phyloP scores from a whole-genome alignment of 2,329 filamentous ascomycete genomes.

The Aspergillus ochraceoroseus region DNA sequence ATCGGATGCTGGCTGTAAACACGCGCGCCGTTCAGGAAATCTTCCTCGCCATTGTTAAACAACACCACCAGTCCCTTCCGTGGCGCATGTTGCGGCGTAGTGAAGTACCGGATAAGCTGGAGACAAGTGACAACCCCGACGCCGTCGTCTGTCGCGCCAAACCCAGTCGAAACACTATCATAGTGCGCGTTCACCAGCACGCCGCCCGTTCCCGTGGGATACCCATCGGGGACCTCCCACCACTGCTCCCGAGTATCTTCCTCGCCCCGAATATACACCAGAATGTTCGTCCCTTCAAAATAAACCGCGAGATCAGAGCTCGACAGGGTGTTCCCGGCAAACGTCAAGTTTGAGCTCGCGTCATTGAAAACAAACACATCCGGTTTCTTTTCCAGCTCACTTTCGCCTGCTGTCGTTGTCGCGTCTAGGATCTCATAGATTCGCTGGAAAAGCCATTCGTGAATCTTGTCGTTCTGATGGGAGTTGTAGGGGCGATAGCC shows the following conservation, averaged over 20 bases:
- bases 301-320: constrained; percentile 56
- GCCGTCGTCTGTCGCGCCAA: constrained; percentile 89
- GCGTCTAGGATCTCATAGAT: constrained; percentile 64
- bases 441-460: constrained; percentile 67
- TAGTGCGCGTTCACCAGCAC: constrained; percentile 94
- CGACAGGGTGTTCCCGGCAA: constrained; percentile 47
- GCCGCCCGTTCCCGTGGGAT: constrained; percentile 59
- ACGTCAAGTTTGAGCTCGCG: constrained; percentile 70
- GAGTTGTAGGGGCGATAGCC: constrained; percentile 87
- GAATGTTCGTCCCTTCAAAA: constrained; percentile 87
- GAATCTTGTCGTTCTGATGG: constrained; percentile 72
- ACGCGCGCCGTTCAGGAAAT: constrained; percentile 79
- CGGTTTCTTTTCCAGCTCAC: constrained; percentile 28
- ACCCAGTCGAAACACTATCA: constrained; percentile 87
- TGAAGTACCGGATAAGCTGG: constrained; percentile 83
- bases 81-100: constrained; percentile 64
- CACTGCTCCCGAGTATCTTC: constrained; percentile 68
- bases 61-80: constrained; percentile 75
- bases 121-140: constrained; percentile 82
- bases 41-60: constrained; percentile 94
- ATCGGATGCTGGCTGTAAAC: constrained; percentile 81
- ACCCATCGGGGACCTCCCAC: constrained; percentile 57
- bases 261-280: constrained; percentile 81
- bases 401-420: constrained; percentile 43
- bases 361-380: constrained; percentile 69